These are phyloP conservation scores for Dactylellina drechsleri DNA, from an alignment of 2,329 filamentous ascomycete species.

Conservation along the genomic window DNA sequence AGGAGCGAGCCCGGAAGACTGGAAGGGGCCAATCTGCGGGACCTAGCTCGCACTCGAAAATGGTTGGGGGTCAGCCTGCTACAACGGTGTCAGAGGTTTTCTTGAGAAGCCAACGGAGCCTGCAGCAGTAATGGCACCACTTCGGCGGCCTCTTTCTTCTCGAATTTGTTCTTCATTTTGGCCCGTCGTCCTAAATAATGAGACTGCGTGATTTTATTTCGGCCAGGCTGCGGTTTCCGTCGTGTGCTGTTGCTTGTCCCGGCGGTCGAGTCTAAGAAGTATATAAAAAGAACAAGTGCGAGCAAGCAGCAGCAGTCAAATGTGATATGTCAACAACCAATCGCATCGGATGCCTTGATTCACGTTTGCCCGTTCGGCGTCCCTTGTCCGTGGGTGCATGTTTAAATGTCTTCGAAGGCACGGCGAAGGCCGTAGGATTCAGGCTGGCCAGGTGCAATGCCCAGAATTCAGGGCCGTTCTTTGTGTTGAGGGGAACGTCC, in stretches of 20 bases:
- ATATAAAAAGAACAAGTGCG: constrained; percentile 2
- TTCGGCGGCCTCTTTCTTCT: not conserved
- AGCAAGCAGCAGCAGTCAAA: not conserved
- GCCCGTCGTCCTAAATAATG: no score
- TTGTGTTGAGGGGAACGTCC: not conserved
- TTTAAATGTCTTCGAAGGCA: no score
- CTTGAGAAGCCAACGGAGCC: constrained; percentile 11
- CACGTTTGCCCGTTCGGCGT: constrained; percentile 32
- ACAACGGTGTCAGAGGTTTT: constrained; percentile 5
- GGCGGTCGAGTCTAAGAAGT: constrained; percentile 3
- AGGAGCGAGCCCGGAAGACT: constrained; percentile 22
- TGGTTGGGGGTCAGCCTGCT: constrained; percentile 21
- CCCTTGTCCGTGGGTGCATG: no score
- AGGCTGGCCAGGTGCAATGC: constrained; percentile 4
- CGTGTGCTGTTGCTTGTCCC: constrained; percentile 33
- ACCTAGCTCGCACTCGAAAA: no score
- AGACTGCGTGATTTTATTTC: constrained; percentile 33
- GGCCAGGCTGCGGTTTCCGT: constrained; percentile 12
- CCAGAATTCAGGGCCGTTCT: not conserved
- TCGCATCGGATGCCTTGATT: constrained; percentile 36
- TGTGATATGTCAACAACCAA: constrained; percentile 19
- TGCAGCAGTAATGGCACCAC: not conserved
- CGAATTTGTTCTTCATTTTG: not conserved
- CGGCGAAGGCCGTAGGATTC: constrained; percentile 35
- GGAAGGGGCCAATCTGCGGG: not conserved